These are phyloP conservation scores for Teratosphaeria pseudoeucalypti DNA, from an alignment of 2,329 filamentous ascomycete species.

Conservation along the genomic window DNA sequence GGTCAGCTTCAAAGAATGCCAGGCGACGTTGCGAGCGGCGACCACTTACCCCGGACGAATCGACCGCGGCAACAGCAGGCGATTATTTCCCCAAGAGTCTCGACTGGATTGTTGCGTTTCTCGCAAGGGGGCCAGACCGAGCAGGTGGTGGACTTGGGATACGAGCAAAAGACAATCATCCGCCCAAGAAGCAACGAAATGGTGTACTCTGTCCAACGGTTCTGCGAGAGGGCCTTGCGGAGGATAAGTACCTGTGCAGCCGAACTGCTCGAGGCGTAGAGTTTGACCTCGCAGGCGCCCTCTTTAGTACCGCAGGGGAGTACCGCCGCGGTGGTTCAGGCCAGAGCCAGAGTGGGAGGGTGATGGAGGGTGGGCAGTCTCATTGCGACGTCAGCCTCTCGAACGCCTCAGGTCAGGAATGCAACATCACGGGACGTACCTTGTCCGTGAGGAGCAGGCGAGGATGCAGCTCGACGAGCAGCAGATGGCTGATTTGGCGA, in stretches of 20 bases:
- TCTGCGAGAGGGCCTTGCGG: constrained; percentile 15
- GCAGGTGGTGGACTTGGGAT: constrained; percentile 4
- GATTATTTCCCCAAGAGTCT: constrained; percentile 16
- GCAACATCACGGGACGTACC: constrained; percentile 13
- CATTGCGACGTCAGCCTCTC: constrained; percentile 12
- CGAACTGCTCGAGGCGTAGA: constrained; percentile 3
- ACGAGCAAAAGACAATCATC: constrained; percentile 1
- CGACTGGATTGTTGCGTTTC: constrained; percentile 19
- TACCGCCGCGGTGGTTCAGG: constrained; percentile 14
- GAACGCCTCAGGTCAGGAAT: constrained; percentile 23
- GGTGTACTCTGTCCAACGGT: constrained; percentile 11
- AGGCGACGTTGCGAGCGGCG: constrained; percentile 5
- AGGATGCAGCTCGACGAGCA: neutral
- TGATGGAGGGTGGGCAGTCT: constrained; percentile 8
- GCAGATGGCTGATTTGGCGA: neutral
- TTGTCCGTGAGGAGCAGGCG: neutral
- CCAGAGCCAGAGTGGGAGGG: neutral
- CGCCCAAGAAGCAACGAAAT: constrained; percentile 8
- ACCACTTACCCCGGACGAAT: constrained; percentile 6
- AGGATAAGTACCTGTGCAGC: constrained; percentile 21
- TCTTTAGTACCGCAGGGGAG: constrained; percentile 14
- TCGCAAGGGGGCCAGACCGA: constrained; percentile 16
- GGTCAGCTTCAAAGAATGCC: constrained; percentile 20
- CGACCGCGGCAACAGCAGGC: constrained; percentile 10
- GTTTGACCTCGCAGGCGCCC: constrained; percentile 12